phyloP scores from a whole-genome alignment of 345 rosid genomes.

The Alliaria petiolata region DNA sequence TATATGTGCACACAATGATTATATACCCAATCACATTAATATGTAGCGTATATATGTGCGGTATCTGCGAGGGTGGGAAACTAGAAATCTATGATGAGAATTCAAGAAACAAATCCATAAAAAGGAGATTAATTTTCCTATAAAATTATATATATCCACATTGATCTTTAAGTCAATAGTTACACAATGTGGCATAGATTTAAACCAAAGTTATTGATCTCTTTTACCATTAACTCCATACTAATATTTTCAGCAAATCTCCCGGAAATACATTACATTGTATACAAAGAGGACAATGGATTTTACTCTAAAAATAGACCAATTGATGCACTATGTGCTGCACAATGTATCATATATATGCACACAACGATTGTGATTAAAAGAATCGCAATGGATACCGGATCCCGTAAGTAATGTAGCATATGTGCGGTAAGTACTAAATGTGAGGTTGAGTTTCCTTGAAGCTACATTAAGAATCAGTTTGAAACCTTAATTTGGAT shows the following conservation, averaged over 20 bases:
- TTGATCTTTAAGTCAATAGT: neutral
- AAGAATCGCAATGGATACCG: neutral
- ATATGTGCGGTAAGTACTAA: neutral
- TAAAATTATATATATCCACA: neutral
- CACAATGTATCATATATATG: neutral
- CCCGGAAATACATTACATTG: neutral
- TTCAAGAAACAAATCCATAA: neutral
- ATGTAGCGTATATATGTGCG: neutral
- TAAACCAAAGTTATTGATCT: neutral
- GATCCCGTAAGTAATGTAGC: neutral
- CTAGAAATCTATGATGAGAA: neutral
- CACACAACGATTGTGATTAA: neutral
- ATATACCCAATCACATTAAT: neutral
- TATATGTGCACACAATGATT: neutral
- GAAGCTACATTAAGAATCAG: neutral
- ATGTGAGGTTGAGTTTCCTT: neutral
- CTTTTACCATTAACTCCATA: neutral
- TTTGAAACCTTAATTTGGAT: slow-evolving; percentile 4
- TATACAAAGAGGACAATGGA: neutral
- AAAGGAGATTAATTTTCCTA: neutral
- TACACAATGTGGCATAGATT: neutral
- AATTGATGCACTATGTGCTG: neutral
- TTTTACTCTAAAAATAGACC: neutral
- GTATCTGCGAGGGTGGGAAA: neutral
- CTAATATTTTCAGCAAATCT: neutral